Conservation (phyloP, 2,329 filamentous ascomycete species). For the Penicillium brasilianum region DNA sequence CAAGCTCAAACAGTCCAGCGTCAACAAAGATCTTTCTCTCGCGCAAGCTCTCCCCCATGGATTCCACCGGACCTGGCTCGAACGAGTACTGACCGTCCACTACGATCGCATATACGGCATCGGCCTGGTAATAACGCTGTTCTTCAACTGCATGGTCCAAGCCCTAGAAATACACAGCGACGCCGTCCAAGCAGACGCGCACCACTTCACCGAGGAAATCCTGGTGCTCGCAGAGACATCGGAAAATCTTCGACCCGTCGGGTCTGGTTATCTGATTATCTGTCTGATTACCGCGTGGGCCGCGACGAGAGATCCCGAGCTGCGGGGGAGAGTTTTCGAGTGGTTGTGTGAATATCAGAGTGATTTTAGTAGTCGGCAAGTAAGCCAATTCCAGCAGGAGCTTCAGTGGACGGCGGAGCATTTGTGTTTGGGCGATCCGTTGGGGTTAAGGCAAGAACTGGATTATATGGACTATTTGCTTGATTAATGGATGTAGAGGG, state of each 20-base stretch:
- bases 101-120: constrained; percentile 42
- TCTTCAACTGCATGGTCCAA: constrained; percentile 42
- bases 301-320: constrained; percentile 25
- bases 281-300: constrained; percentile 35
- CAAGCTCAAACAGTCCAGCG: constrained; percentile 23
- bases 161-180: constrained; percentile 34
- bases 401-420: constrained; percentile 19
- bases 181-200: constrained; percentile 25
- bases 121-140: constrained; percentile 36
- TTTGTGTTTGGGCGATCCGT: constrained; percentile 17
- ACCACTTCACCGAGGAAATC: constrained; percentile 32
- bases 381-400: not conserved
- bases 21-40: constrained; percentile 16
- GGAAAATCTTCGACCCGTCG: constrained; percentile 39
- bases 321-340: constrained; percentile 24
- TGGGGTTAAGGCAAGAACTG: not conserved
- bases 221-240: constrained; percentile 35
- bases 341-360: constrained; percentile 32
- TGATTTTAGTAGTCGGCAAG: constrained; percentile 28
- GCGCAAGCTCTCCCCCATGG: constrained; percentile 1
- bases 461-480: not conserved
- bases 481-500: not conserved
- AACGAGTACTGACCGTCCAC: constrained; percentile 34
- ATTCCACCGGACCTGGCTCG: constrained; percentile 4
- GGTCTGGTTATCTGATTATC: constrained; percentile 37